Evolutionary conservation across 2,329 filamentous ascomycete genomes (phyloP).

Genomic region (Pseudogymnoascus sp.): DNA sequence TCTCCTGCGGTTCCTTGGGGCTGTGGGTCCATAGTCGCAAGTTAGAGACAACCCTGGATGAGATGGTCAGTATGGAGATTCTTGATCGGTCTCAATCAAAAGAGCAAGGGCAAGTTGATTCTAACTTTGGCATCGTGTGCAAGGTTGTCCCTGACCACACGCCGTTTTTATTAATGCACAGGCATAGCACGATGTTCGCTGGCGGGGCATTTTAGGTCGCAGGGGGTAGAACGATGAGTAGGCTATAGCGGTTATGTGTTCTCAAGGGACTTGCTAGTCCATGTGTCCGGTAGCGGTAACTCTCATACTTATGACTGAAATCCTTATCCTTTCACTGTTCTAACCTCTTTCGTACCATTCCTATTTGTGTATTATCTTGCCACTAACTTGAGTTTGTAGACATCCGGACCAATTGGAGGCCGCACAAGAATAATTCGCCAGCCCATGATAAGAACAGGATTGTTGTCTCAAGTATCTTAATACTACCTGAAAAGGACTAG

Average conservation of each 20-base stretch:
- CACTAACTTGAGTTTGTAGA: background rate
- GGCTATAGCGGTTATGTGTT: background rate
- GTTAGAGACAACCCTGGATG: background rate
- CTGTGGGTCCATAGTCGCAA: background rate
- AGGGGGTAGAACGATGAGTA: background rate
- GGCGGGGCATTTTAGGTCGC: conserved; percentile 9
- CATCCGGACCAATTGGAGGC: background rate
- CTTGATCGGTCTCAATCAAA: background rate
- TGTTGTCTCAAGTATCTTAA: background rate
- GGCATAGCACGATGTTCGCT: conserved; percentile 1
- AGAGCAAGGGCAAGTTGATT: background rate
- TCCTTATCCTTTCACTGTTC: background rate
- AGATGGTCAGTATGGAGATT: background rate
- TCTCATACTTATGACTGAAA: background rate
- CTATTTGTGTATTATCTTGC: background rate
- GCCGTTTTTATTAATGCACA: conserved; percentile 3
- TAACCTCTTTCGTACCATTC: background rate
- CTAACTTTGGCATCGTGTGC: background rate
- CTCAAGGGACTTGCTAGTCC: background rate
- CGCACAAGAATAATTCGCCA: background rate
- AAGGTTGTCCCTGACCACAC: conserved; percentile 1
- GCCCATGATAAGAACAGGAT: background rate
- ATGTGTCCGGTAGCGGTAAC: background rate
- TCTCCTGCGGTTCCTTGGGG: background rate
- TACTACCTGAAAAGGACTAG: background rate